These are phyloP conservation scores for Lactarius evosmus DNA, from an alignment of 768 basidiomycete genomes.

Conservation along the genomic window DNA sequence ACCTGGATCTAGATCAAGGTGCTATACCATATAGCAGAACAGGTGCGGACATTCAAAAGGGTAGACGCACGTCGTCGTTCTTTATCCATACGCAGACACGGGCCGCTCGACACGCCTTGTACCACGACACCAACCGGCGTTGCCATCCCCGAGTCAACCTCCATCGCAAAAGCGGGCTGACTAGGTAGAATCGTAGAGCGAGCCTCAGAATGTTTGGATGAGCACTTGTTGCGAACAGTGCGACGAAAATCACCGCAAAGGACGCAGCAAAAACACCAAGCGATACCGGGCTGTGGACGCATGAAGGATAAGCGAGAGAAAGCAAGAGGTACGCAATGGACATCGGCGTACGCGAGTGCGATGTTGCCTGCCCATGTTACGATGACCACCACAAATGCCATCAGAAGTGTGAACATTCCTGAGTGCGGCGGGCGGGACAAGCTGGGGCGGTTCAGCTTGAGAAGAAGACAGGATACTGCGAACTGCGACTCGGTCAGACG, in stretches of 20 bases:
- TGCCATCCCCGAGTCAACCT: constrained; percentile 6
- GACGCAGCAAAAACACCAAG: constrained; percentile 24
- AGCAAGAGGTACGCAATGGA: background rate
- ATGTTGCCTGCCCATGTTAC: constrained; percentile 25
- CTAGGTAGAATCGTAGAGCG: constrained; percentile 12
- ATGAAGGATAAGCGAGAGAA: background rate
- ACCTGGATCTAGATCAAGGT: constrained; percentile 20
- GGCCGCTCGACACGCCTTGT: constrained; percentile 22
- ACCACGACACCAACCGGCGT: constrained; percentile 17
- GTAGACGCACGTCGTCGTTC: constrained; percentile 24
- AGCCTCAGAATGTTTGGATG: constrained; percentile 20
- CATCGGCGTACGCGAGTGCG: constrained; percentile 19
- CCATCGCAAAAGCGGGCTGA: constrained; percentile 19
- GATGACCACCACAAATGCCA: constrained; percentile 23
- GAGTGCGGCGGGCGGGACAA: constrained; percentile 25
- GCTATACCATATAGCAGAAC: background rate
- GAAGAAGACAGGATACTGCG: constrained; percentile 22
- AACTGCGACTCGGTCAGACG: constrained; percentile 11
- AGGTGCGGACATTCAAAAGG: background rate
- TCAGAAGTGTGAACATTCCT: constrained; percentile 18
- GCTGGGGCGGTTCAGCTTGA: constrained; percentile 24
- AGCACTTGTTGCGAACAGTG: constrained; percentile 15
- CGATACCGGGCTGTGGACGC: constrained; percentile 18
- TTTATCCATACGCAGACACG: constrained; percentile 29
- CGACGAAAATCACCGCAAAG: constrained; percentile 17